Evolutionary conservation across 805 yeast species (phyloP).

Genomic region (Groenewaldozyma tartarivorans): DNA sequence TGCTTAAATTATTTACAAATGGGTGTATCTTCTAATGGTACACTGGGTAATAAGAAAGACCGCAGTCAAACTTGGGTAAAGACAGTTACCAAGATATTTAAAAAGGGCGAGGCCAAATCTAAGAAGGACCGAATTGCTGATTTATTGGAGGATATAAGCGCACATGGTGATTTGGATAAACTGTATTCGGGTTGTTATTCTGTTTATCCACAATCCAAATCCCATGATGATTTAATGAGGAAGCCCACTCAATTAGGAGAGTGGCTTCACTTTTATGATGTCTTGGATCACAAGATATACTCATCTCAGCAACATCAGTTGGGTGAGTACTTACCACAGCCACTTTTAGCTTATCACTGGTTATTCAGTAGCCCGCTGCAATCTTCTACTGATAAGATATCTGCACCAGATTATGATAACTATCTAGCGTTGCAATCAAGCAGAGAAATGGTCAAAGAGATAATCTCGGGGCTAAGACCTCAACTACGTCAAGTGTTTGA

Average conservation of each 20-base stretch:
- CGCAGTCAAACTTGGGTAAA: slow-evolving; percentile 55
- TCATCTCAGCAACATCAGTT: slow-evolving; percentile 39
- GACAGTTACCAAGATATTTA: slow-evolving; percentile 53
- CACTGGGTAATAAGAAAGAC: slow-evolving; percentile 39
- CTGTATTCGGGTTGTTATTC: slow-evolving; percentile 62
- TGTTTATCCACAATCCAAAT: slow-evolving; percentile 48
- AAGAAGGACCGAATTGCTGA: slow-evolving; percentile 42
- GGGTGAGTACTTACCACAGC: slow-evolving; percentile 44
- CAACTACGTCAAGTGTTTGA: slow-evolving; percentile 10
- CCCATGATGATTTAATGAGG: slow-evolving; percentile 51
- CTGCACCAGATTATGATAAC: slow-evolving; percentile 13
- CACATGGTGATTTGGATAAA: slow-evolving; percentile 47
- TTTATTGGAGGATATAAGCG: slow-evolving; percentile 39
- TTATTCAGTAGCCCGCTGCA: slow-evolving; percentile 54
- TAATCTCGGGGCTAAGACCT: slow-evolving; percentile 16
- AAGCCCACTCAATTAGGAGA: slow-evolving; percentile 59
- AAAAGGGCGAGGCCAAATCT: slow-evolving; percentile 7
- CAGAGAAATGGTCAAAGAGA: slow-evolving; percentile 23
- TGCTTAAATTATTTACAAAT: slow-evolving; percentile 81
- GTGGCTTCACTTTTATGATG: slow-evolving; percentile 69
- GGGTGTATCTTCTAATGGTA: slow-evolving; percentile 20
- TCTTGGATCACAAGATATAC: slow-evolving; percentile 32
- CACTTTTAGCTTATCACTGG: slow-evolving; percentile 53
- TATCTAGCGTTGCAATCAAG: slow-evolving; percentile 24
- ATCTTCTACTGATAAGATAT: slow-evolving; percentile 15